phyloP scores from a whole-genome alignment of 345 rosid genomes.

The Trapa incisa region DNA sequence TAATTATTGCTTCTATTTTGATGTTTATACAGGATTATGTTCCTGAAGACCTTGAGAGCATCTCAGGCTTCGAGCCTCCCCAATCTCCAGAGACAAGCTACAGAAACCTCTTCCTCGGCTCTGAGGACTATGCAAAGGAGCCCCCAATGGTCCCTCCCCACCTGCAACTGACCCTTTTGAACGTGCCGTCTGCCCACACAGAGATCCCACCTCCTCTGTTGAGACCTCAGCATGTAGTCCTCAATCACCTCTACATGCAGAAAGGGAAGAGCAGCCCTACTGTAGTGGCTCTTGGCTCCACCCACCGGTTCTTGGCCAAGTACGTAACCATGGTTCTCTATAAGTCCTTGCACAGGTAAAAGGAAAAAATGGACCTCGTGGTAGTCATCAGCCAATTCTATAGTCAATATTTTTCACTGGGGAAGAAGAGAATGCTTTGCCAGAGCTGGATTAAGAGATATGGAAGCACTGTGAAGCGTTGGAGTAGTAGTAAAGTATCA shows the following conservation, averaged over 20 bases:
- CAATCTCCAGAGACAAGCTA: slow-evolving; percentile 88
- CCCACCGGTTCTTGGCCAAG: slow-evolving; percentile 68
- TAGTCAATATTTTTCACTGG: slow-evolving; percentile 7
- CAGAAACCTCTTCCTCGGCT: slow-evolving; percentile 47
- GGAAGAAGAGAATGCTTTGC: slow-evolving; percentile 6
- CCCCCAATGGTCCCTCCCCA: slow-evolving; percentile 88
- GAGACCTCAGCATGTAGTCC: slow-evolving; percentile 87
- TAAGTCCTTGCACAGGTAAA: slow-evolving; percentile 59
- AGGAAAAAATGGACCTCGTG: neutral
- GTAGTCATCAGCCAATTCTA: too few species aligned
- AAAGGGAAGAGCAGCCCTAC: slow-evolving; percentile 73
- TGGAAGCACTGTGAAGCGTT: neutral
- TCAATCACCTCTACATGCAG: slow-evolving; percentile 92
- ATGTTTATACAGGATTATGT: slow-evolving; percentile 56
- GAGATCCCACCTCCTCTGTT: slow-evolving; percentile 71
- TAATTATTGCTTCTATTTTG: neutral
- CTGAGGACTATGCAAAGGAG: slow-evolving; percentile 87
- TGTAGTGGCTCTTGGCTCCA: slow-evolving; percentile 87
- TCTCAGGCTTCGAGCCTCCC: slow-evolving; percentile 84
- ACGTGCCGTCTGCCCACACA: slow-evolving; percentile 51
- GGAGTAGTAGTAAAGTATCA: neutral
- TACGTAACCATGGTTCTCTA: slow-evolving; percentile 90
- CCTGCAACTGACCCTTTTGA: slow-evolving; percentile 71
- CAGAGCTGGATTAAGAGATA: slow-evolving; percentile 7
- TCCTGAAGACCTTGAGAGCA: slow-evolving; percentile 87